These are phyloP conservation scores for Diplodia seriata DNA, from an alignment of 2,329 filamentous ascomycete species.

Conservation along the genomic window DNA sequence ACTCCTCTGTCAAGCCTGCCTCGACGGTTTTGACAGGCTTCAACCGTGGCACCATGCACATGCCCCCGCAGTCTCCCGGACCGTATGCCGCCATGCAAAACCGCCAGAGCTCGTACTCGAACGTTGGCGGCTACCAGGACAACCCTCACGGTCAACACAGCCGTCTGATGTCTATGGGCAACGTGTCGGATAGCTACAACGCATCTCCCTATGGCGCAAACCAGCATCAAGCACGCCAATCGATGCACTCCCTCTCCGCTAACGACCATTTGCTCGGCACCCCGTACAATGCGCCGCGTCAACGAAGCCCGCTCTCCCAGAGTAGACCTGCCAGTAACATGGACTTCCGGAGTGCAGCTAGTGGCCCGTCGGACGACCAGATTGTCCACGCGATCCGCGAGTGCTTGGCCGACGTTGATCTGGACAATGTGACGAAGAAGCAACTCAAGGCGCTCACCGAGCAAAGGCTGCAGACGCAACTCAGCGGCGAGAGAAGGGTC, in stretches of 20 bases:
- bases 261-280: constrained; percentile 50
- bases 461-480: constrained; percentile 88
- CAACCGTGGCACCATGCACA: constrained; percentile 66
- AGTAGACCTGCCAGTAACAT: constrained; percentile 62
- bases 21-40: constrained; percentile 89
- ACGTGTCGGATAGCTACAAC: constrained; percentile 55
- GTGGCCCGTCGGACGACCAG: constrained; percentile 76
- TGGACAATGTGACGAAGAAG: constrained; percentile 99
- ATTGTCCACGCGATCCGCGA: constrained; percentile 86
- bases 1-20: constrained; percentile 87
- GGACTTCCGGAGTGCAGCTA: constrained; percentile 64
- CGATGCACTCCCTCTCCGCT: constrained; percentile 52
- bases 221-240: constrained; percentile 49
- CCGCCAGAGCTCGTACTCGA: constrained; percentile 76
- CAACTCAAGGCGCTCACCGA: constrained; percentile 86
- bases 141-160: constrained; percentile 57
- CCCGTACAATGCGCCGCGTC: constrained; percentile 41
- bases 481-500: constrained; percentile 81
- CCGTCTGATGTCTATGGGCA: constrained; percentile 67
- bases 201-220: constrained; percentile 49
- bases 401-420: constrained; percentile 85
- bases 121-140: constrained; percentile 68
- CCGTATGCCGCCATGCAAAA: constrained; percentile 69
- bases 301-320: constrained; percentile 57
- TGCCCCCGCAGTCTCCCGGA: constrained; percentile 82